Evolutionary conservation across 148 eudicot genomes (phyloP).

Genomic region (Tetragonia tetragonoides): DNA sequence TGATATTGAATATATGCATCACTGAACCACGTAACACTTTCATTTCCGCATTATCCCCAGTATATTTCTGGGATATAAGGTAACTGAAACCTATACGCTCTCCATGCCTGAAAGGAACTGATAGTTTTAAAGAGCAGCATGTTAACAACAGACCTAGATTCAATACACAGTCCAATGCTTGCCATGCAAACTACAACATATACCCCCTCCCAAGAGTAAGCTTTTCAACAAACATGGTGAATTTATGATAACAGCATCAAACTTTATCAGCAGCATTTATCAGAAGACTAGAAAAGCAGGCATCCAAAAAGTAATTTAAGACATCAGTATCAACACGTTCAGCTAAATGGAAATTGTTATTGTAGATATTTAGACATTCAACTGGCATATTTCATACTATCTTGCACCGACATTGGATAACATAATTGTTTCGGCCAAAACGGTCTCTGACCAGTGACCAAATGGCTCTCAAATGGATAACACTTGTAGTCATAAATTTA

Average conservation of each 20-base stretch:
- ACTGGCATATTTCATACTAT: background rate
- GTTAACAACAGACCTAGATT: background rate
- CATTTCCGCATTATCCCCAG: constrained; percentile 74
- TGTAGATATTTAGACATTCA: background rate
- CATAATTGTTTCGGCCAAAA: background rate
- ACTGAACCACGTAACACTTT: constrained; percentile 67
- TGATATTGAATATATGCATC: constrained; percentile 47
- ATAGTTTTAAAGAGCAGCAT: background rate
- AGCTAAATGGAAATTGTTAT: background rate
- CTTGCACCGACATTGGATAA: background rate
- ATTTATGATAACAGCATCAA: background rate
- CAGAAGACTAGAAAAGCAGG: background rate
- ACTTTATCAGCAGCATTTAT: background rate
- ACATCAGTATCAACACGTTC: background rate
- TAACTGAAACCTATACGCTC: constrained; percentile 97
- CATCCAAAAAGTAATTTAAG: background rate
- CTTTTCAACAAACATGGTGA: background rate
- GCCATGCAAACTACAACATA: background rate
- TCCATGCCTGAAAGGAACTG: constrained; percentile 96
- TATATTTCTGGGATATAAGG: constrained; percentile 82
- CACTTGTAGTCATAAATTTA: no score
- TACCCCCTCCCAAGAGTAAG: background rate
- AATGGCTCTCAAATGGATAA: no score
- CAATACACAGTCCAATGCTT: background rate
- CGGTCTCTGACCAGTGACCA: background rate